Evolutionary conservation across 2,329 filamentous ascomycete species (phyloP), one percentile per base, ranked within the genome.

Genomic region (Aspergillus pseudonomiae): DNA sequence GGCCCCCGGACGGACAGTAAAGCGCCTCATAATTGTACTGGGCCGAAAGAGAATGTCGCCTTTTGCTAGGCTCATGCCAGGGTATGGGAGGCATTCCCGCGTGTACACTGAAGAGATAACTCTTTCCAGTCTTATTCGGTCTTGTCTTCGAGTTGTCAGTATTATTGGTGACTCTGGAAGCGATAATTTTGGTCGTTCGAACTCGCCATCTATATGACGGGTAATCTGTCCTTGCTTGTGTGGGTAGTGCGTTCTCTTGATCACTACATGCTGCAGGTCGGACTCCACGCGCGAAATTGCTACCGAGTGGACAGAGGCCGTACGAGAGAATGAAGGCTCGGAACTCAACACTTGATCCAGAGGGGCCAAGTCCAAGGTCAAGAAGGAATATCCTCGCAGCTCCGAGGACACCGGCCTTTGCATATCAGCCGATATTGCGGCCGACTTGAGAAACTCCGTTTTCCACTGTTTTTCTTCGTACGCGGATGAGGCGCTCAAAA

Each of bases 391-490:
- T 57, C 63, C 68, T 57, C 68, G 68, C 26, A 71, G 69, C 59
- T 75, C 72, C 45, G 71, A 71, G 14, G 67, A 64, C 32, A 71
- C 66, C n/a, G 83, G 83, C 24, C 82, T 79, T 19, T 83, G 79
- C 57, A 86, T 83, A 66, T 82, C 82, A 24, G 78, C 80, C 69
- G 86, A 79, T 10, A 82, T 78, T 41, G 79, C 77, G 41, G 84
- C 83, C 48, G 83, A 81, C 65, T 83, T 82, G 34, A 82, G 77
- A 26, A 97, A 81, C n/a, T 89, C 86, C 19, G 81, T 83, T 66
- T 89, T 89, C 94, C 95, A 99, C 70, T 90, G 88, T 53, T 86
- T 81, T 71, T 95, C 92, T 75, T 99, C 94, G 46, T 85, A 87
- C 0, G 88, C 83, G 1, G 91, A 94, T 71, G 93, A 97, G 41